Percentiles rank a stretch among this genome's conserved stretches.
These are phyloP conservation scores for cucumber (Cucumis sativus) DNA, from an alignment of 306 rosid species.

Conservation along the genomic window DNA sequence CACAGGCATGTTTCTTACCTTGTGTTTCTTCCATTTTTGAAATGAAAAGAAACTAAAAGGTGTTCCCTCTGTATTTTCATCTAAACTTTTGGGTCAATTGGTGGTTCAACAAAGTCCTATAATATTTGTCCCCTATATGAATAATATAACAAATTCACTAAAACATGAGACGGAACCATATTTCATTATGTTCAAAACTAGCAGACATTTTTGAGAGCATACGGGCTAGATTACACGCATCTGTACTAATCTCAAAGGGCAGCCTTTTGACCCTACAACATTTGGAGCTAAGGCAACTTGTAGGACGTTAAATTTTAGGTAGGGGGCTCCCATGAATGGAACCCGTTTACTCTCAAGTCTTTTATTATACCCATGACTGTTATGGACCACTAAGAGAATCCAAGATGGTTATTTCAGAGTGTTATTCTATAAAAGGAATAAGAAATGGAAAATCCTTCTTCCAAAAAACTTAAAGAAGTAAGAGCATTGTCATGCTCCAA, in stretches of 20 bases:
- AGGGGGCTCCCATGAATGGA: too few species aligned
- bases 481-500: not conserved
- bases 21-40: not conserved
- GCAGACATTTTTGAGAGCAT: not conserved
- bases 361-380: too few species aligned
- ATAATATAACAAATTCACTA: not conserved
- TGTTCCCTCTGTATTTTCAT: not conserved
- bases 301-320: too few species aligned
- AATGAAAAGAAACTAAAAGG: not conserved
- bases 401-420: not conserved
- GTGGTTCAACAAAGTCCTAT: not conserved
- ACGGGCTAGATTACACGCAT: too few species aligned
- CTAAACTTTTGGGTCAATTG: not conserved
- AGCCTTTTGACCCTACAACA: too few species aligned
- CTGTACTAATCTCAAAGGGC: too few species aligned
- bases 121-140: not conserved
- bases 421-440: not conserved
- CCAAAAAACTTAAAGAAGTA: not conserved
- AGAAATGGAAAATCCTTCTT: not conserved
- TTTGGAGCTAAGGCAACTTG: too few species aligned
- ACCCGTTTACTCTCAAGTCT: too few species aligned
- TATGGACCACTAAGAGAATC: too few species aligned
- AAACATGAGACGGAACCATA: not conserved
- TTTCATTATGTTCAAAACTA: not conserved
- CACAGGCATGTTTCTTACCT: not conserved